These are phyloP conservation scores for Clarireedia monteithiana DNA, from an alignment of 2,329 filamentous ascomycete species.

Conservation along the genomic window DNA sequence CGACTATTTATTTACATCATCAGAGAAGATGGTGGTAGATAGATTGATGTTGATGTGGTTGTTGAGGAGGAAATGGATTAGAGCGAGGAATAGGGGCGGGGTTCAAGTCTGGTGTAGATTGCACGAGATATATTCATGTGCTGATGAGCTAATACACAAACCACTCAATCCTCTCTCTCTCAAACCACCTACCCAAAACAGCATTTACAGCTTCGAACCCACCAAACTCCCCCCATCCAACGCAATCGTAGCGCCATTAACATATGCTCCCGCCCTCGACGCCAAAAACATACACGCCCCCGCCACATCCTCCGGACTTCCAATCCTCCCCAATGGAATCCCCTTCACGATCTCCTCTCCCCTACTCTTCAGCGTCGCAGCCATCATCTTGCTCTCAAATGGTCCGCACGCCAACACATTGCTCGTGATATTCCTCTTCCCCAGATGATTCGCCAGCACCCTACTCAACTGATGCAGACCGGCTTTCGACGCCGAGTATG, in stretches of 20 bases:
- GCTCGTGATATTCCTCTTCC: constrained; percentile 50
- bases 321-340: constrained; percentile 61
- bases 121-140: too few relatives aligned
- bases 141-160: neutral
- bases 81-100: too few relatives aligned
- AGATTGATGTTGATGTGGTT: too few relatives aligned
- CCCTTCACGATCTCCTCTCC: constrained; percentile 47
- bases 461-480: constrained; percentile 57
- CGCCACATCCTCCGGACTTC: constrained; percentile 59
- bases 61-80: too few relatives aligned
- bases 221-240: constrained; percentile 50
- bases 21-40: too few relatives aligned
- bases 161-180: neutral
- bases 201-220: constrained; percentile 36
- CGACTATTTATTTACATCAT: too few relatives aligned
- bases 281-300: constrained; percentile 64
- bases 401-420: constrained; percentile 68
- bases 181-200: neutral
- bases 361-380: constrained; percentile 53
- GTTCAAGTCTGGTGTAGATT: too few relatives aligned
- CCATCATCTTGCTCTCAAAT: constrained; percentile 68
- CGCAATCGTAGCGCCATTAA: constrained; percentile 57
- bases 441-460: constrained; percentile 56
- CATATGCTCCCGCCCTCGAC: constrained; percentile 57
- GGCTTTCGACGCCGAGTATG: constrained; percentile 55